phyloP scores from a whole-genome alignment of 2,329 filamentous ascomycete genomes.

The Trichoderma semiorbis region DNA sequence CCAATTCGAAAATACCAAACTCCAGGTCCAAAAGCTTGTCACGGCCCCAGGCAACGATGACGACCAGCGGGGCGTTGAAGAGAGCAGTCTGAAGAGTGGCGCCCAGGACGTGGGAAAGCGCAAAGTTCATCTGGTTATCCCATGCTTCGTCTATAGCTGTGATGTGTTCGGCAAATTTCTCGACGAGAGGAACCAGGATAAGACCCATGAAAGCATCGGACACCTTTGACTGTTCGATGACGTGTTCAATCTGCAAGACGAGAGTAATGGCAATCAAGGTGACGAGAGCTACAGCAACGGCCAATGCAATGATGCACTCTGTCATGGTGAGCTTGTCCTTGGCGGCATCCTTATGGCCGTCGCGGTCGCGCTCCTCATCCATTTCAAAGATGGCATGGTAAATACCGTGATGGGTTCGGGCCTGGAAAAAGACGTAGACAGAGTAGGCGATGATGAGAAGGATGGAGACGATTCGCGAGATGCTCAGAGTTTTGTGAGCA shows the following conservation, averaged over 20 bases:
- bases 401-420: constrained; percentile 71
- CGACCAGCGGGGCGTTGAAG: constrained; percentile 68
- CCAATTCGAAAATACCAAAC: constrained; percentile 75
- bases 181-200: constrained; percentile 64
- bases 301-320: constrained; percentile 59
- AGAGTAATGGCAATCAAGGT: constrained; percentile 64
- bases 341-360: constrained; percentile 55
- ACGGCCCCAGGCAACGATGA: constrained; percentile 68
- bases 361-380: constrained; percentile 66
- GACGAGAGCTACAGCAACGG: constrained; percentile 55
- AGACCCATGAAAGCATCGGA: constrained; percentile 44
- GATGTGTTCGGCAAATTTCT: constrained; percentile 68
- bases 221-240: constrained; percentile 30
- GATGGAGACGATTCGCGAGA: constrained; percentile 68
- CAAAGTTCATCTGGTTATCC: constrained; percentile 57
- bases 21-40: constrained; percentile 64
- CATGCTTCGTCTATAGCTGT: constrained; percentile 69
- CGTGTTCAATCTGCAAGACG: constrained; percentile 61
- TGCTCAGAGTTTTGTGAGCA: constrained; percentile 52
- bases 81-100: constrained; percentile 73
- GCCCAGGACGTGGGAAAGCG: constrained; percentile 68
- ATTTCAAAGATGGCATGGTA: constrained; percentile 70
- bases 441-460: constrained; percentile 46
- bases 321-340: constrained; percentile 64
- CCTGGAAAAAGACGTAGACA: constrained; percentile 69